These are phyloP conservation scores for Beauveria caledonica DNA, from an alignment of 2,329 filamentous ascomycete genomes.

Conservation along the genomic window DNA sequence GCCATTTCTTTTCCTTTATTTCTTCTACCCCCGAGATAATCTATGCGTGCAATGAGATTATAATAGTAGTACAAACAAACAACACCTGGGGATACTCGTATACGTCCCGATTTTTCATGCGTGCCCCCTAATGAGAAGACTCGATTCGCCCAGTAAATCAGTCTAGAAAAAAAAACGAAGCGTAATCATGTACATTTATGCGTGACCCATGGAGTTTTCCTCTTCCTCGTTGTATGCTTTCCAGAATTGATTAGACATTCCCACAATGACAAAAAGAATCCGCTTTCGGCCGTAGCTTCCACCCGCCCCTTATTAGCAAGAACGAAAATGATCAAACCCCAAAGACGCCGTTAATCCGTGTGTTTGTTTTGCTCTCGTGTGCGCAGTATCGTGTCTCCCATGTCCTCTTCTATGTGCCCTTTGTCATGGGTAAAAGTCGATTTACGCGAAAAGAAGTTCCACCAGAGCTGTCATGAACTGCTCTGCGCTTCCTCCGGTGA, in stretches of 20 bases:
- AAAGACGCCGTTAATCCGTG: background rate
- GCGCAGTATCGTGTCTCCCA: background rate
- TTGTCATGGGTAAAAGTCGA: background rate
- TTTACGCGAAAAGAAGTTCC: background rate
- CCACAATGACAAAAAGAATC: background rate
- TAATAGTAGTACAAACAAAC: background rate
- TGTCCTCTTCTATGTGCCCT: background rate
- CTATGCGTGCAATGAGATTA: conserved; percentile 7
- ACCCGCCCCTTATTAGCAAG: background rate
- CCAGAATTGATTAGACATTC: background rate
- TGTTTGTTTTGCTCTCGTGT: background rate
- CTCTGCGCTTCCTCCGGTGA: background rate
- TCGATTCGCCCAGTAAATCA: background rate
- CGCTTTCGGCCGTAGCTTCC: background rate
- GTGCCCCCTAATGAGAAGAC: background rate
- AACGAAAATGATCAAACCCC: background rate
- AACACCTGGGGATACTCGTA: background rate
- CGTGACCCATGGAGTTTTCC: background rate
- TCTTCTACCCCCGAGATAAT: background rate
- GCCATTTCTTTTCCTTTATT: background rate
- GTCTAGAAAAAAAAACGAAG: background rate
- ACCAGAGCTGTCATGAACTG: background rate
- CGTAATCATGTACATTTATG: background rate
- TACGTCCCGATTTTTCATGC: background rate
- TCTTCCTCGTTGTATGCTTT: background rate